Evolutionary conservation across 1,284 basidiomycete genomes (phyloP), one percentile per base, ranked within the genome.

Genomic region (Neotropicomus parvogracilis): DNA sequence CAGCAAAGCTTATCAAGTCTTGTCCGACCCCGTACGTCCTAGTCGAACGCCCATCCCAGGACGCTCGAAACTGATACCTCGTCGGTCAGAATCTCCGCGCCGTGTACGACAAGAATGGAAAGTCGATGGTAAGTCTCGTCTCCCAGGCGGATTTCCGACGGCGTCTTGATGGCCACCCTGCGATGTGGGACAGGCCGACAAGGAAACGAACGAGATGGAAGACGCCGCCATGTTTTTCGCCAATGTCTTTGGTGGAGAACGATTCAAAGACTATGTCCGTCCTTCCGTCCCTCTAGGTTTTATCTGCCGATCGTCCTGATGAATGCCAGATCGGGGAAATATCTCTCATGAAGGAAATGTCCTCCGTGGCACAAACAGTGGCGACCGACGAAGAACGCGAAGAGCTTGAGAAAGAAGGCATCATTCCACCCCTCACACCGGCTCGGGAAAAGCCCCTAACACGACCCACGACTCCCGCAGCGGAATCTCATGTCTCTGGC

Each of bases 21-120:
- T 95, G 21, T 89, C 88, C 31, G 87, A 94, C 70, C 69, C 89
- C 53, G 89, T 88, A 66, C 60, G 83, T 44, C 44, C 41, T 26
- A 29, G 31, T 70, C 35, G 52, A 21, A n/a, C 49, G 21, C 56
- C 38, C 50, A 31, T 46, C 42, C 49, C 27, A n/a, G 38, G 32
- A 31, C 28, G 35, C 50, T 17, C 27, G 35, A 21, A 38, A 28
- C 44, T 39, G 50, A 66, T 60, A 36, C 60, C 64, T 46, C 52
- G 52, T 37, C 58, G 63, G 26, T 50, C 66, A 90, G 81, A 89
- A 99, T 73, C 69, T 89, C 44, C 82, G 95, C 42, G 83, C 84
- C 0, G 89, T 94, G 40, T 99, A 99, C 64, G 94, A 99, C 70
- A 95, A 93, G 74, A 88, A 97, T 73, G 94, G 94, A 39, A 91